Evolutionary conservation across 1,139 yeast genomes (phyloP).

Genomic region (Pichia sp.): DNA sequence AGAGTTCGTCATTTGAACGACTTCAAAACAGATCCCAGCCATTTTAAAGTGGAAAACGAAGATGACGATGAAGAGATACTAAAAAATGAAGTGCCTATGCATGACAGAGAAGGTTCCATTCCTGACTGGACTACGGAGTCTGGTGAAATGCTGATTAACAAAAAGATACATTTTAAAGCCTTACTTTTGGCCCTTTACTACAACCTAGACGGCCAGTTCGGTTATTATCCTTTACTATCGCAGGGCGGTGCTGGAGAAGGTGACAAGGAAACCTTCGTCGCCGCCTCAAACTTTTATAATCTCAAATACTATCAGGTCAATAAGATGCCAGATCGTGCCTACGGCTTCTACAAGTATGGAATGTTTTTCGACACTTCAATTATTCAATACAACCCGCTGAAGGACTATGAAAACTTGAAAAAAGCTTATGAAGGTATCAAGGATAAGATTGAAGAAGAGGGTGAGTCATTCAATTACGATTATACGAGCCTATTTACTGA

Average conservation of each 20-base stretch:
- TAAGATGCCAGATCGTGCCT: slow-evolving; percentile 32
- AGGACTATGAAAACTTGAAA: slow-evolving; percentile 40
- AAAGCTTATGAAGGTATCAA: slow-evolving; percentile 17
- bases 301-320: slow-evolving; percentile 55
- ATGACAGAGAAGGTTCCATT: slow-evolving; percentile 53
- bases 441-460: slow-evolving; percentile 12
- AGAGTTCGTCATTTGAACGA: slow-evolving; percentile 30
- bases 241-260: slow-evolving; percentile 64
- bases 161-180: slow-evolving; percentile 46
- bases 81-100: slow-evolving; percentile 35
- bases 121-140: slow-evolving; percentile 64
- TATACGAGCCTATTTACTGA: slow-evolving; percentile 21
- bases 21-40: slow-evolving; percentile 28
- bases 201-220: slow-evolving; percentile 52
- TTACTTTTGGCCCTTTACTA: slow-evolving; percentile 54
- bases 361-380: slow-evolving; percentile 37
- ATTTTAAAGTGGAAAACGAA: slow-evolving; percentile 28
- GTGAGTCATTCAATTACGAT: slow-evolving; percentile 21
- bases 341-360: slow-evolving; percentile 30
- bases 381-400: slow-evolving; percentile 65
- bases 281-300: slow-evolving; percentile 52
- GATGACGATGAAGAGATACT: slow-evolving; percentile 31
- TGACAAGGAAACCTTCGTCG: slow-evolving; percentile 61
- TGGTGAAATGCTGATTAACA: slow-evolving; percentile 56
- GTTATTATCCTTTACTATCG: slow-evolving; percentile 51